Evolutionary conservation across 306 rosid species (phyloP).

Genomic region (Urtica urens): DNA sequence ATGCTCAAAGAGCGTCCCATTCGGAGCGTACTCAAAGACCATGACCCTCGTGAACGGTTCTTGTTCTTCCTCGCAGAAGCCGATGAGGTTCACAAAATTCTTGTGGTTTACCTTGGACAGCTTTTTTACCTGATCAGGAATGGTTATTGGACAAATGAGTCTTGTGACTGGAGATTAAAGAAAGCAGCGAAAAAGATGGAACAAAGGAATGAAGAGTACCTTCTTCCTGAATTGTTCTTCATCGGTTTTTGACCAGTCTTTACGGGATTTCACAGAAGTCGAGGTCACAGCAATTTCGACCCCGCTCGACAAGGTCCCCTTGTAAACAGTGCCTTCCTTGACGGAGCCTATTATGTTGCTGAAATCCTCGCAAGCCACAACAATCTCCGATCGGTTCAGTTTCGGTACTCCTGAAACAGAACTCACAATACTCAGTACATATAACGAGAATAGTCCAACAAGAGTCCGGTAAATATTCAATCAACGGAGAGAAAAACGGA

Average conservation of each 20-base stretch:
- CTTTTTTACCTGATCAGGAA: conserved; percentile 48
- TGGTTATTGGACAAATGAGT: conserved; percentile 7
- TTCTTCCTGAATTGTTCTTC: conserved; percentile 60
- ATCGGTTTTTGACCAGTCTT: conserved; percentile 56
- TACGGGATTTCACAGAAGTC: conserved; percentile 32
- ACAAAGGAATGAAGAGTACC: conserved; percentile 29
- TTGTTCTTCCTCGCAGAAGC: conserved; percentile 74
- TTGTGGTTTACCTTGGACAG: conserved; percentile 80
- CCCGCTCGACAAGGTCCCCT: conserved; percentile 90
- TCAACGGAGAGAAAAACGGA: conserved; percentile 18
- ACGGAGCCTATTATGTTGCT: conserved; percentile 71
- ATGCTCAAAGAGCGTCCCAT: conserved; percentile 88
- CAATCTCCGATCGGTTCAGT: conserved; percentile 59
- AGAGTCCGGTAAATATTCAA: not conserved
- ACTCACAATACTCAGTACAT: not conserved
- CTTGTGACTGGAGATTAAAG: conserved; percentile 3
- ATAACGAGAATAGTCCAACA: not conserved
- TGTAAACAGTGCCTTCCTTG: conserved; percentile 53
- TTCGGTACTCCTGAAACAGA: conserved; percentile 68
- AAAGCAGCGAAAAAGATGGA: not conserved
- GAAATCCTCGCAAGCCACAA: conserved; percentile 89
- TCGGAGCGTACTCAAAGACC: conserved; percentile 96
- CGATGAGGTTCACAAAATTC: conserved; percentile 75
- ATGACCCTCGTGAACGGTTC: conserved; percentile 88
- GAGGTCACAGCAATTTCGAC: conserved; percentile 88